These are phyloP conservation scores for Lepiota subincarnata DNA, from an alignment of 768 basidiomycete genomes.

Conservation along the genomic window DNA sequence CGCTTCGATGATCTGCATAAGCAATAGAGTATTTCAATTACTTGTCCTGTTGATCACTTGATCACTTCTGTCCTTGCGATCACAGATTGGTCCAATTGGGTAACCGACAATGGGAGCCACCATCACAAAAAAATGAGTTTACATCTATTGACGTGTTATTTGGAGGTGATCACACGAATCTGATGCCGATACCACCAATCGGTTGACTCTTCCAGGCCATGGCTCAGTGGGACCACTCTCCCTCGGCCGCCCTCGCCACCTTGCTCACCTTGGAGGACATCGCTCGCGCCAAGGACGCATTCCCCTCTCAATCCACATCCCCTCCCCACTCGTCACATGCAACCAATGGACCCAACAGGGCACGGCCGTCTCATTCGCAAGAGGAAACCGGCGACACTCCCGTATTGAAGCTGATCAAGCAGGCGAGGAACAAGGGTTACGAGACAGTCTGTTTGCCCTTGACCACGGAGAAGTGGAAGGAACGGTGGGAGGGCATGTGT, in stretches of 20 bases:
- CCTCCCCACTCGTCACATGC: too few species aligned
- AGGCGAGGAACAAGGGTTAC: constrained; percentile 65
- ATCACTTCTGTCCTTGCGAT: constrained; percentile 10
- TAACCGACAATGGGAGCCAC: neutral
- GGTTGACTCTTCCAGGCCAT: constrained; percentile 10
- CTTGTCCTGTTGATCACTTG: neutral
- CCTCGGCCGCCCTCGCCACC: constrained; percentile 31
- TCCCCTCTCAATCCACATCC: constrained; percentile 8
- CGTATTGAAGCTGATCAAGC: constrained; percentile 45
- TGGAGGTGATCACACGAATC: neutral
- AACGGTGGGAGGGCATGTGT: constrained; percentile 89
- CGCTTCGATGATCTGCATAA: constrained; percentile 9
- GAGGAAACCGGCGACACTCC: constrained; percentile 37
- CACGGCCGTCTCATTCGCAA: neutral
- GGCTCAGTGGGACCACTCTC: constrained; percentile 32
- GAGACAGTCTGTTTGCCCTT: constrained; percentile 77
- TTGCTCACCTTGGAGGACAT: constrained; percentile 41
- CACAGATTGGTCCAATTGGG: constrained; percentile 1
- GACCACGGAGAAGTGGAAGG: constrained; percentile 84
- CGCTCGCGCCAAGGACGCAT: constrained; percentile 23
- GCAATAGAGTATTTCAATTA: constrained; percentile 12
- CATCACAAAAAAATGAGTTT: constrained; percentile 2
- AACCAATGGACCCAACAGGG: neutral
- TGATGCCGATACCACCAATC: neutral
- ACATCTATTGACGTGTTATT: neutral